A percentile compares a stretch with the other conserved stretches of the same genome.
These are phyloP conservation scores for Mycothermus thermophilus DNA, from an alignment of 495 filamentous ascomycete species.

Conservation along the genomic window DNA sequence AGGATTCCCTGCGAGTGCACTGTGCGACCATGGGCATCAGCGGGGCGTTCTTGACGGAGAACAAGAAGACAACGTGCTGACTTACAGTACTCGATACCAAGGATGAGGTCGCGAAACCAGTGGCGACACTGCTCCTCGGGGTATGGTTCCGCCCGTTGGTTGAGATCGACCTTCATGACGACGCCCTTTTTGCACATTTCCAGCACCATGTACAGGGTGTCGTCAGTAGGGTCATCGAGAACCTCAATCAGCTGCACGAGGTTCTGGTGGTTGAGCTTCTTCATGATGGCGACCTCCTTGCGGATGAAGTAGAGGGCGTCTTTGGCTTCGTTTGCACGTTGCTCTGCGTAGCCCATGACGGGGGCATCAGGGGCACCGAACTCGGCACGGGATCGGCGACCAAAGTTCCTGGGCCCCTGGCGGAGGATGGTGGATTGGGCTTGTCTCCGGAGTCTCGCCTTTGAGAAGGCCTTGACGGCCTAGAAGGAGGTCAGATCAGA, in stretches of 20 bases:
- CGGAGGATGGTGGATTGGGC: conserved; percentile 85
- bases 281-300: conserved; percentile 98
- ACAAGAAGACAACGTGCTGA: no score
- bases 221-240: conserved; percentile 85
- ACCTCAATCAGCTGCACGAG: conserved; percentile 89
- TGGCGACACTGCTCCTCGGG: conserved; percentile 67
- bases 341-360: conserved; percentile 35
- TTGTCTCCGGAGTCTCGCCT: conserved; percentile 78
- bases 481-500: conserved; percentile 25
- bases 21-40: no score
- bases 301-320: conserved; percentile 82
- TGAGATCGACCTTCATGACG: conserved; percentile 90
- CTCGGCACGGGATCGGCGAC: conserved; percentile 22
- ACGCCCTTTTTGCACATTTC: conserved; percentile 99
- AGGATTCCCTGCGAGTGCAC: conserved; percentile 90
- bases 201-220: conserved; percentile 95
- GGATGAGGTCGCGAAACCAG: conserved; percentile 91
- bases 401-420: conserved; percentile 31
- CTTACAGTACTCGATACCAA: conserved; percentile 87
- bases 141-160: conserved; percentile 71
- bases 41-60: no score
- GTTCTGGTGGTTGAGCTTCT: conserved; percentile 90
- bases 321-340: conserved; percentile 42
- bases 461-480: conserved; percentile 98
- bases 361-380: conserved; percentile 52